A percentile compares a stretch with the other conserved stretches of the same genome.
Conservation (phyloP, 2,329 filamentous ascomycete species). For the Sporothrix inflata region DNA sequence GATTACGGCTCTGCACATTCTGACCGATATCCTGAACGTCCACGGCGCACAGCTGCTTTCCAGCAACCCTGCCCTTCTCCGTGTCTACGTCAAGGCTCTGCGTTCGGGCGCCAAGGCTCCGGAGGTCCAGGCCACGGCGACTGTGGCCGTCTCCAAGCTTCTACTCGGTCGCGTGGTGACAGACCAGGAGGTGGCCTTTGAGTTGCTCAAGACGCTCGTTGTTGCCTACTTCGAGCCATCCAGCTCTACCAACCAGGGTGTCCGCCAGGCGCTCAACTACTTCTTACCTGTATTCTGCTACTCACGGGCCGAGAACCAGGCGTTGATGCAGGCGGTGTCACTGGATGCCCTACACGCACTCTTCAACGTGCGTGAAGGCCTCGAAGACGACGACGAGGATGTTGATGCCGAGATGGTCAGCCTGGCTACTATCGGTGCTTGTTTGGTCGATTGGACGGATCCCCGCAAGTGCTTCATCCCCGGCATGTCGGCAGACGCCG, state of each 20-base stretch:
- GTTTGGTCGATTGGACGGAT: slow-evolving; percentile 93
- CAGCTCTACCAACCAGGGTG: slow-evolving; percentile 75
- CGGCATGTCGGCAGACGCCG: slow-evolving; percentile 51
- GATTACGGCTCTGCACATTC: slow-evolving; percentile 85
- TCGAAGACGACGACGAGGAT: slow-evolving; percentile 76
- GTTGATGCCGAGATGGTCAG: slow-evolving; percentile 78
- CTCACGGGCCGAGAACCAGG: slow-evolving; percentile 78
- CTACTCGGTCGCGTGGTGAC: slow-evolving; percentile 79
- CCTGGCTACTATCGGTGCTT: slow-evolving; percentile 75
- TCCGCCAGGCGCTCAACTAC: slow-evolving; percentile 86
- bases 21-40: slow-evolving; percentile 89
- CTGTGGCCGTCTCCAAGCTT: slow-evolving; percentile 81
- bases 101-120: slow-evolving; percentile 68
- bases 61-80: slow-evolving; percentile 70
- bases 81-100: slow-evolving; percentile 82
- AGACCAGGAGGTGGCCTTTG: slow-evolving; percentile 66
- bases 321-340: slow-evolving; percentile 75
- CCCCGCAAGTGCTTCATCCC: slow-evolving; percentile 69
- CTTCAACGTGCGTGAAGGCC: slow-evolving; percentile 69
- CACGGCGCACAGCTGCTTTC: slow-evolving; percentile 79
- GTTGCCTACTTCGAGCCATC: slow-evolving; percentile 88
- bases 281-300: slow-evolving; percentile 96
- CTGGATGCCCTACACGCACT: slow-evolving; percentile 76
- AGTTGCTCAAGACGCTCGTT: slow-evolving; percentile 82
- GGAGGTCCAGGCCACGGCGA: slow-evolving; percentile 79